phyloP scores from a whole-genome alignment of 192 early-diverging fungal species.

The Backusella australiensis region DNA sequence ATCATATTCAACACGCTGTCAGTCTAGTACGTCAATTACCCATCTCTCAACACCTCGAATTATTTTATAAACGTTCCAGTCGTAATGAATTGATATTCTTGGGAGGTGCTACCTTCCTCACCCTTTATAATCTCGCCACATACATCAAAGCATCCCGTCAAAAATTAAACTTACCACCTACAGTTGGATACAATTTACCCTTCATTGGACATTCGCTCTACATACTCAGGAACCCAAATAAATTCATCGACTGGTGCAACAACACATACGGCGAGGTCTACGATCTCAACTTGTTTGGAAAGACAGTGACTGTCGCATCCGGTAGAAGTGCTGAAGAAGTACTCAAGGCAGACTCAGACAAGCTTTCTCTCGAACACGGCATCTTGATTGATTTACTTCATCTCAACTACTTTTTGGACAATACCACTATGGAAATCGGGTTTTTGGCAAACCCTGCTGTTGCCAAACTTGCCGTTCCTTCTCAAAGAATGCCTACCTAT shows the following conservation, averaged over 20 bases:
- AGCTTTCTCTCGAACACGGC: conserved; percentile 26
- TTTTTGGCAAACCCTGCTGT: conserved; percentile 20
- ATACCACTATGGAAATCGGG: conserved; percentile 18
- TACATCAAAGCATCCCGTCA: conserved; percentile 8
- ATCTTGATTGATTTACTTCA: conserved; percentile 19
- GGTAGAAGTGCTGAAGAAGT: conserved; percentile 22
- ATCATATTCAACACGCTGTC: conserved; percentile 9
- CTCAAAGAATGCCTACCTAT: conserved; percentile 8
- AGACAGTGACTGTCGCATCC: conserved; percentile 8
- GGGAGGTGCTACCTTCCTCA: conserved; percentile 4
- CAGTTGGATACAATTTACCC: conserved; percentile 20
- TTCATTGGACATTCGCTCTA: conserved; percentile 28
- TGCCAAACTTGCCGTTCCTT: conserved; percentile 1
- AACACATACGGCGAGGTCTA: conserved; percentile 26
- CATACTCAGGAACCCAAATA: not conserved
- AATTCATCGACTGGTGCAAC: conserved; percentile 28
- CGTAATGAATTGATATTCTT: not conserved
- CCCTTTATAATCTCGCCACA: conserved; percentile 6
- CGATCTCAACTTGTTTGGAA: conserved; percentile 19
- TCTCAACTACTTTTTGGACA: conserved; percentile 16
- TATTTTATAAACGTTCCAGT: conserved; percentile 9
- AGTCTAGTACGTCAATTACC: not conserved
- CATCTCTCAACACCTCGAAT: not conserved
- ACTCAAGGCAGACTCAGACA: conserved; percentile 15
- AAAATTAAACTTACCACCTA: conserved; percentile 17